Evolutionary conservation across 768 basidiomycete genomes (phyloP), one percentile per base, ranked within the genome.

Genomic region (Cystofilobasidium capitatum): DNA sequence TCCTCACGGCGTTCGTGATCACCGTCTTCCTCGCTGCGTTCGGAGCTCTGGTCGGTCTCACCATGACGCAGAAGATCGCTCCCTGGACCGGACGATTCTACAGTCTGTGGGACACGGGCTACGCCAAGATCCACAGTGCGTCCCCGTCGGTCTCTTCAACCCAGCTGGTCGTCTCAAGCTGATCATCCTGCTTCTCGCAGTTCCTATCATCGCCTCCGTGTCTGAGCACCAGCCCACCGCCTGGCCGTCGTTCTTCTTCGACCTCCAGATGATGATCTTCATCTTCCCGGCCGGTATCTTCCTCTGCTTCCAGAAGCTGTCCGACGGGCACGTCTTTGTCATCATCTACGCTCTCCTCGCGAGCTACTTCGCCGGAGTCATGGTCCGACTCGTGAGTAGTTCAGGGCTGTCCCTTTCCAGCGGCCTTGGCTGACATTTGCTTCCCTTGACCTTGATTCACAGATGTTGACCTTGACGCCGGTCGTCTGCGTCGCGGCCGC

Each of bases 41-140:
- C 62, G 77, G 81, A 6, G 88, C 83, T 0, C 85, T 98, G 65
- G 84, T 85, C 51, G 83, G 83, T 58, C 82, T 98, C 70, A 97
- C 94, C 0, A 88, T 89, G 79, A 88, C 86, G 69, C 94, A 93
- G 24, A 89, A 86, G 84, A 98, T 99, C 72, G 93, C 94, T 5
- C 94, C 94, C 0, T 99, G 96, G 93, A 98, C 94, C n/a, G 96
- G 96, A 44, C 87, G 96, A 66, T 98, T 99, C 83, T 99, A 99
- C 78, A 96, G 92, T 0, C 81, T 99, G 2, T 99, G 96, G 96
- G 96, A 99, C 77, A 98, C 94, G 0, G 94, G 91, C 37, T 99
- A 99, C 74, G 96, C 96, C 62, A 96, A 94, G 78, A 93, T 78
- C 29, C 77, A 78, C 68, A 94, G 91, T 93, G 74, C 40, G 81